A percentile compares a stretch with the other conserved stretches of the same genome.
These are phyloP conservation scores for Cronartium ribicola DNA, from an alignment of 1,284 basidiomycete species.

Conservation along the genomic window DNA sequence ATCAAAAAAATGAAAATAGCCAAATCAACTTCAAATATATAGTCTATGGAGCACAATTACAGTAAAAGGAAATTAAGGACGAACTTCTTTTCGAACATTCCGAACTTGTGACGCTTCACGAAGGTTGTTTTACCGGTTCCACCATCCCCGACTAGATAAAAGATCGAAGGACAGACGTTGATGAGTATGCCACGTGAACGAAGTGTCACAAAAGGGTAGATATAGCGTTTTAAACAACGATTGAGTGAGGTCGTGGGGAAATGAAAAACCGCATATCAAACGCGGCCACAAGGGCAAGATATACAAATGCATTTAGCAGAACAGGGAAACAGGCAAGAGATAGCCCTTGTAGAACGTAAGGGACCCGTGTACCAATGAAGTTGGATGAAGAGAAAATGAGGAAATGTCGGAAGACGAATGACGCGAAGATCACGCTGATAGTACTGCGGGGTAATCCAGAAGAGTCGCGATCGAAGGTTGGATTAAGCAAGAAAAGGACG, in stretches of 20 bases:
- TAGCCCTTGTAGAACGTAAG: too few species aligned
- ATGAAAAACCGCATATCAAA: background rate
- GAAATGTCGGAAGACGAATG: too few species aligned
- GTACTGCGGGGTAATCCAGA: background rate
- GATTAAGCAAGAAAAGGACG: background rate
- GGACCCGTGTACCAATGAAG: too few species aligned
- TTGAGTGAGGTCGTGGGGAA: background rate
- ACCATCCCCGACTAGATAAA: conserved; percentile 51
- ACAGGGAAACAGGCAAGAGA: background rate
- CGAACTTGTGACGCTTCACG: conserved; percentile 73
- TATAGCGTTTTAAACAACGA: background rate
- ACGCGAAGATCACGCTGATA: too few species aligned
- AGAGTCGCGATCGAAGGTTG: background rate
- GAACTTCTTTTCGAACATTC: conserved; percentile 98
- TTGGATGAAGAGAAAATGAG: too few species aligned
- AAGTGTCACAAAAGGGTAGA: background rate
- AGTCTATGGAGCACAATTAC: too few species aligned
- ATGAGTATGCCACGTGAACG: background rate
- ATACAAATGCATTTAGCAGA: background rate
- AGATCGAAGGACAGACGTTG: background rate
- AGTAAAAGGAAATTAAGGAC: background rate
- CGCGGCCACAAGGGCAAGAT: background rate
- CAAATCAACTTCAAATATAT: background rate
- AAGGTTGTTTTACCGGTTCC: conserved; percentile 53
- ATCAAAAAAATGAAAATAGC: conserved; percentile 3